Conservation (phyloP, 805 yeast species). For the Saturnispora ahearnii region DNA sequence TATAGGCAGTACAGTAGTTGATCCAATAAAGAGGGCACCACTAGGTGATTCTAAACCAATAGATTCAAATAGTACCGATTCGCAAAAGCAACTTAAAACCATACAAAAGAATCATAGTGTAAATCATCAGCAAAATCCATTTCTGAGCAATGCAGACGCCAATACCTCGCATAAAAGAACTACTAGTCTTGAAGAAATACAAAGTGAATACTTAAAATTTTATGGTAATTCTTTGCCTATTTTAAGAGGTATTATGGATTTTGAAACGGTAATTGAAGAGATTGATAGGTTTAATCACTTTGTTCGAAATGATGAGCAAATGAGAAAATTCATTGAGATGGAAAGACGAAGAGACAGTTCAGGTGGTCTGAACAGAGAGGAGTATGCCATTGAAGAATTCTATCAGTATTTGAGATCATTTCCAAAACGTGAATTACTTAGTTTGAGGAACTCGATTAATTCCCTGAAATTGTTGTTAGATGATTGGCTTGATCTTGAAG, state of each 20-base stretch:
- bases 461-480: slow-evolving; percentile 4
- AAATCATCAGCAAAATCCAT: neutral
- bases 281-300: neutral
- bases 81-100: neutral
- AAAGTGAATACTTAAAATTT: neutral
- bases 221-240: slow-evolving; percentile 5
- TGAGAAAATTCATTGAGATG: slow-evolving; percentile 3
- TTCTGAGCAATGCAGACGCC: too few species aligned
- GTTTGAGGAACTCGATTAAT: slow-evolving; percentile 3
- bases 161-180: neutral
- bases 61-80: neutral
- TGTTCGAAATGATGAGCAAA: slow-evolving; percentile 2
- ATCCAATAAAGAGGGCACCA: neutral
- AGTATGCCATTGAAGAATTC: slow-evolving; percentile 12
- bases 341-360: slow-evolving; percentile 5
- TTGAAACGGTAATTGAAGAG: neutral
- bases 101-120: neutral
- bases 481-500: slow-evolving; percentile 6
- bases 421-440: slow-evolving; percentile 9
- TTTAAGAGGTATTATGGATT: slow-evolving; percentile 2
- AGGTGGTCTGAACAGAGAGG: neutral
- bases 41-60: neutral
- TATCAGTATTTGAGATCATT: slow-evolving; percentile 9
- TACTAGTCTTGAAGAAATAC: neutral
- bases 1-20: neutral